Base-by-base conservation (phyloP, 208 protist genomes). In the Phytomonas sp. region DNA sequence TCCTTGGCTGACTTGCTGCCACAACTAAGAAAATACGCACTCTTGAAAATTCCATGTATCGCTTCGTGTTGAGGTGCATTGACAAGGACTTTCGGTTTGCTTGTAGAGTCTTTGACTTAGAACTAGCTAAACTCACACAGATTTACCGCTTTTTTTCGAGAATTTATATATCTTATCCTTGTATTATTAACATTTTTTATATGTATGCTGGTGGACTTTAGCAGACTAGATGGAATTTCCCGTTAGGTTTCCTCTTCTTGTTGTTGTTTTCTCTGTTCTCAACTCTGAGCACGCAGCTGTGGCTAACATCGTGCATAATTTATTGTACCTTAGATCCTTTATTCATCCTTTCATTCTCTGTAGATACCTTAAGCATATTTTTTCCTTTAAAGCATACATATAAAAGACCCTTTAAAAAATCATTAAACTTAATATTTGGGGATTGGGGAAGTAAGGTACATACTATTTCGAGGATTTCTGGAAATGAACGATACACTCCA, bases 261-360 rank as follows among this genome's bases (percentile, higher is more conserved):
- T 67, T 74, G 51, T 59, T 70, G 61, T 56, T 71, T 72, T 72
- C 36, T 73, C 62, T 62, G 5, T 68, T 71, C 66, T 51, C 28
- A 64, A 67, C n/a, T 46, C 36, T 28, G n/a, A 43, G 37, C 61
- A 26, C 15, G 3, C n/a, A 37, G 20, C 46, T 26, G 20, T 56
- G 46, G 46, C 20, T 26, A 17, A 20, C 26, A 26, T 56, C 46
- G 26, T 56, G 46, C 23, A 56, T 8, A 56, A 56, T 0, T 1
- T 23, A 26, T 56, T 56, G 2, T 56, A 26, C 23, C 1, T 0
- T 23, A 26, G 20, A 26, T 56, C 1, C 26, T 56, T 56, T 56
- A 56, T 56, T 56, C 6, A 26, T 26, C 46, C 46, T 56, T 56
- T 26, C 17, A 26, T 56, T 56, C 23, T 26, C 1, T 26, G 20